Evolutionary conservation across 805 yeast species (phyloP), one percentile per base, ranked within the genome.

Genomic region (Metschnikowia amazonensis): DNA sequence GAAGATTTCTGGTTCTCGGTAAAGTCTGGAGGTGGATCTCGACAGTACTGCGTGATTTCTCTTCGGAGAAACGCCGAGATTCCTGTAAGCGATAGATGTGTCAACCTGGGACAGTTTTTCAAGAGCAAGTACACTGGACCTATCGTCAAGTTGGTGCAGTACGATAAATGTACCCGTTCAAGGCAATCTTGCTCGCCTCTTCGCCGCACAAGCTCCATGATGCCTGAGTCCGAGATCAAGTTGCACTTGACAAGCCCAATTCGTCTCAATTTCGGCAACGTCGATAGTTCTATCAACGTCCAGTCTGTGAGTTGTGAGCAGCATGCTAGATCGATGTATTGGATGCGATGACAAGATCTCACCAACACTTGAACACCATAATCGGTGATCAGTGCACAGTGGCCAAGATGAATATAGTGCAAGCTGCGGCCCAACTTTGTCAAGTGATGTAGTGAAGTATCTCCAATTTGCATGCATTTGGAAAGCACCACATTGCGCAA

Each of bases 281-380:
- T 79, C 2, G 95, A 79, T 51, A 92, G 70, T 57, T 84, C 95
- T 34, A 79, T 75, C 34, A 94, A 77, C 1, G 96, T 81, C 56
- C 80, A 77, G 67, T 94, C 88, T 2, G 98, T 89, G 44, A 92
- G 74, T 62, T 88, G 95, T 1, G 84, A 74, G 63, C 99, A 92
- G 65, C 97, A 90, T 13, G 98, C 98, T 48, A 94, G 78, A 66
- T 92, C 99, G 52, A 92, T 88, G 63, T 90, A 92, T 58, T 88
- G 95, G 46, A 92, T 80, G 47, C 96, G 74, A 47, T 85, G 86
- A 60, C 98, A 94, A 38, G 77, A 75, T 52, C 84, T 76, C 10
- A 88, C 86, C 49, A 92, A 71, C 9, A 78, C 74, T 24, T 80
- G 76, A 14, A 94, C 94, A 17, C 97, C 97, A 50, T 74, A 77